These are phyloP conservation scores for Fusarium lyarnte DNA, from an alignment of 2,329 filamentous ascomycete species.

Conservation along the genomic window DNA sequence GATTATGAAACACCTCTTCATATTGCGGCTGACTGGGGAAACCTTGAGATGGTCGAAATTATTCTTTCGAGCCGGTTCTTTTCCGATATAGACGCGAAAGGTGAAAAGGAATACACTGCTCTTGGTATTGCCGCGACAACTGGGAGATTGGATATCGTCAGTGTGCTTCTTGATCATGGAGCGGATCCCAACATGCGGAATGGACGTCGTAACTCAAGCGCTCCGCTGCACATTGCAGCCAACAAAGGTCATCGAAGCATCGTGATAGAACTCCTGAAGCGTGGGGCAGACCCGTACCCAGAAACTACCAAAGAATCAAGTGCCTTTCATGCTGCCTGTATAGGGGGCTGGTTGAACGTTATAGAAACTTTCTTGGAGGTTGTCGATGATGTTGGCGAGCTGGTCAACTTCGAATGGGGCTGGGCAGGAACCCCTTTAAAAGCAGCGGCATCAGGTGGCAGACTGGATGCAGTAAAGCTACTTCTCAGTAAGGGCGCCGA, in stretches of 20 bases:
- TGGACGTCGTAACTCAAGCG: conserved; percentile 8
- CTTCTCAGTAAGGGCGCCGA: conserved; percentile 21
- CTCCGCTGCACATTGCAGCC: conserved; percentile 19
- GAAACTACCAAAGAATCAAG: conserved; percentile 7
- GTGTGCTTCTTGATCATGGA: conserved; percentile 29
- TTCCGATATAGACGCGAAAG: conserved; percentile 12
- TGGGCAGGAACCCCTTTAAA: conserved; percentile 21
- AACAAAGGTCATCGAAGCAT: neutral
- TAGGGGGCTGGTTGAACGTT: conserved; percentile 6
- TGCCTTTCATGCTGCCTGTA: conserved; percentile 22
- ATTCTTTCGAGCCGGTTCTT: conserved; percentile 12
- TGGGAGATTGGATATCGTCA: conserved; percentile 23
- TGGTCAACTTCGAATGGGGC: conserved; percentile 34
- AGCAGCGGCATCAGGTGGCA: conserved; percentile 15
- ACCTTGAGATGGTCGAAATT: conserved; percentile 7
- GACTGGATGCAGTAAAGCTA: conserved; percentile 9
- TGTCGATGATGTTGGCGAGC: conserved; percentile 5
- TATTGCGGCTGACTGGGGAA: conserved; percentile 24
- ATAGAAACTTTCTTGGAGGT: conserved; percentile 21
- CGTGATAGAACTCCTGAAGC: conserved; percentile 27
- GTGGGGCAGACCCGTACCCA: conserved; percentile 19
- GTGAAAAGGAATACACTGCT: conserved; percentile 9
- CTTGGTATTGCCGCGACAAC: conserved; percentile 18
- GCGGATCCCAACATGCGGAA: conserved; percentile 30
- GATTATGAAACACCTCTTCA: conserved; percentile 17